Base-by-base conservation (phyloP, 495 filamentous ascomycete genomes). In the Daldinia concentrica region DNA sequence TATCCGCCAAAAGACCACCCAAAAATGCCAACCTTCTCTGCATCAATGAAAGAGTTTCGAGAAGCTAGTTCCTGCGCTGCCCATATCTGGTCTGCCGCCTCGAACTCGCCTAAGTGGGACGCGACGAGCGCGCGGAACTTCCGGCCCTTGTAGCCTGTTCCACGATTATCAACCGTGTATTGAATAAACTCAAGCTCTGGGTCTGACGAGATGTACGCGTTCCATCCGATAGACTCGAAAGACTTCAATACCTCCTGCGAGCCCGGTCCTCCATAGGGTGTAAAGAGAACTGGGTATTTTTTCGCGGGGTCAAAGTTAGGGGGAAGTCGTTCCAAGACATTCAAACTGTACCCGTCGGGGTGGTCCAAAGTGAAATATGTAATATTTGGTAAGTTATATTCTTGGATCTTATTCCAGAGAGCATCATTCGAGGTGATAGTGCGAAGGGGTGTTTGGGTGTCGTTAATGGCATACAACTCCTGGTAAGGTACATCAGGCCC, bases 1-100 rank as follows among this genome's bases (percentile, higher is more conserved):
- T 88, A 90, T 1, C 88, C 88, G 4, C 88, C 88, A 59, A 82
- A 89, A 12, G 80, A 84, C 87, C 85, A 89, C 0, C 88, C 88
- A 79, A 84, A 88, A 52, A 90, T 86, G 1, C 79, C 85, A 27
- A 90, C 86, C 36, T 84, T 77, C 45, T 77, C 72, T 15, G 71
- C 66, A 64, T 90, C 85, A 51, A 90, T 80, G 62, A 81, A 88
- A 0, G 69, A 11, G 34, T 82, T 71, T 45, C 76, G 76, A 36
- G 74, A 76, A n/a, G 78, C 77, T 8, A 84, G 79, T 66, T 82
- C 71, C 54, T 80, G 77, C 0, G 86, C 87, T 0, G 85, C 86
- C 81, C 83, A 87, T 62, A 88, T 80, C 71, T 89, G 87, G 69
- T 89, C 87, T 5, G 74, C 68, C 15, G 87, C 83, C 62, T 89